Conservation (phyloP, 331 rosid species). For the Acacia pycnantha region DNA sequence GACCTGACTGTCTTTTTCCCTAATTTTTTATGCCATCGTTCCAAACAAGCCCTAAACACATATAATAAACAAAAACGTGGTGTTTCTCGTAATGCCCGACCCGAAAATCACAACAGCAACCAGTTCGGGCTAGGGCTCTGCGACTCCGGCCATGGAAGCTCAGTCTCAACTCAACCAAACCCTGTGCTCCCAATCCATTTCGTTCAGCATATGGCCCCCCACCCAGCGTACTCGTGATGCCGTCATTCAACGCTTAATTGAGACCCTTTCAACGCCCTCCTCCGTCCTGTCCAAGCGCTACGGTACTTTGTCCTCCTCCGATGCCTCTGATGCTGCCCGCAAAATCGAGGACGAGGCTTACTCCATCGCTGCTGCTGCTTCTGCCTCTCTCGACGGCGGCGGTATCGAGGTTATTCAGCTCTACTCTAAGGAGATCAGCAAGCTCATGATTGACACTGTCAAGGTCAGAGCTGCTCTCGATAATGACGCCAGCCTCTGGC, state of each 20-base stretch:
- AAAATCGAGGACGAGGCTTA: conserved; percentile 68
- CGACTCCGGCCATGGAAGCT: conserved; percentile 19
- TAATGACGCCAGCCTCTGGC: conserved; percentile 26
- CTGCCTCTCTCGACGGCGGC: conserved; percentile 50
- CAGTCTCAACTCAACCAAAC: conserved; percentile 24
- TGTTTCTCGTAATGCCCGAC: conserved; percentile 43
- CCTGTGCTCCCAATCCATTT: background rate
- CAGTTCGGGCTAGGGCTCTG: conserved; percentile 30
- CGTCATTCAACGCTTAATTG: conserved; percentile 70
- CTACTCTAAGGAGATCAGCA: conserved; percentile 88
- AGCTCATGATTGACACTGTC: conserved; percentile 64
- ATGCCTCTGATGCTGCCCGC: conserved; percentile 50
- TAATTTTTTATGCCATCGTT: background rate
- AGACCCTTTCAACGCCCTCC: conserved; percentile 70
- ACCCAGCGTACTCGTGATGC: conserved; percentile 90
- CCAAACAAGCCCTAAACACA: background rate
- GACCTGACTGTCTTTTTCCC: too few relatives aligned
- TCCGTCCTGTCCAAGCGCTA: conserved; percentile 85
- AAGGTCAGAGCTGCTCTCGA: conserved; percentile 50
- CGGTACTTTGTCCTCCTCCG: conserved; percentile 54
- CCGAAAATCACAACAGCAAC: conserved; percentile 28
- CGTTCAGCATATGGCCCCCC: conserved; percentile 89
- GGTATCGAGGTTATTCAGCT: conserved; percentile 75
- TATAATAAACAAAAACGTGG: background rate
- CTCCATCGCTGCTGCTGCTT: conserved; percentile 38